Evolutionary conservation across 2,329 filamentous ascomycete genomes (phyloP), one percentile per base, ranked within the genome.

Genomic region (Dryadomyces quercivorus): DNA sequence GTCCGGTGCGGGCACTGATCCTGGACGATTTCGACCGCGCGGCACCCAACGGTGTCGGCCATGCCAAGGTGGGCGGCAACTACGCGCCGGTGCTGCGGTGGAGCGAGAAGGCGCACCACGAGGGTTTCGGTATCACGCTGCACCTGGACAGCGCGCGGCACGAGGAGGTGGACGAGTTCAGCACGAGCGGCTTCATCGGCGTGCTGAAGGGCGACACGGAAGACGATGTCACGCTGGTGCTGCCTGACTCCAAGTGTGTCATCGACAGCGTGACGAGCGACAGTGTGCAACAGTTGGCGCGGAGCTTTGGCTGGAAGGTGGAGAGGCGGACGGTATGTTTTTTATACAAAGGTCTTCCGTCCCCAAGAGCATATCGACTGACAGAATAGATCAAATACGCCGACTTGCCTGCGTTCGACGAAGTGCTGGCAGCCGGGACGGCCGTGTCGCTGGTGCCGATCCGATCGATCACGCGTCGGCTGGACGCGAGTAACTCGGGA

Each of bases 61-160:
- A 82, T 58, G 92, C 89, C n/a, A 97, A 97, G 72, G 79, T 97
- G 3, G 92, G 93, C 26, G 93, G 92, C 15, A 97, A 97, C 72
- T 97, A 97, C 66, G 92, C 91, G 10, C 92, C 92, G 2, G 92
- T 97, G 5, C 71, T 97, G 63, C 77, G 86, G 55, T 90, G 88
- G 77, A 94, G 88, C 65, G 90, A 95, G 63, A 84, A 80, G 64
- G 92, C 93, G 1, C 75, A 85, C 56, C 72, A 75, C 18, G 80
- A 88, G 57, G 92, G 92, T 36, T 97, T 80, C 65, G 91, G 88
- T n/a, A 97, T 97, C 64, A 97, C 92, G 2, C 75, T 97, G 63
- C 92, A 97, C 67, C 74, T 97, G 54, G 93, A 97, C 70, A 93
- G 87, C 67, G 83, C 84, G 64, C 87, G 81, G 10, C 80, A 91